These are phyloP conservation scores for Penicillium odoratum DNA, from an alignment of 495 filamentous ascomycete species.

Conservation along the genomic window DNA sequence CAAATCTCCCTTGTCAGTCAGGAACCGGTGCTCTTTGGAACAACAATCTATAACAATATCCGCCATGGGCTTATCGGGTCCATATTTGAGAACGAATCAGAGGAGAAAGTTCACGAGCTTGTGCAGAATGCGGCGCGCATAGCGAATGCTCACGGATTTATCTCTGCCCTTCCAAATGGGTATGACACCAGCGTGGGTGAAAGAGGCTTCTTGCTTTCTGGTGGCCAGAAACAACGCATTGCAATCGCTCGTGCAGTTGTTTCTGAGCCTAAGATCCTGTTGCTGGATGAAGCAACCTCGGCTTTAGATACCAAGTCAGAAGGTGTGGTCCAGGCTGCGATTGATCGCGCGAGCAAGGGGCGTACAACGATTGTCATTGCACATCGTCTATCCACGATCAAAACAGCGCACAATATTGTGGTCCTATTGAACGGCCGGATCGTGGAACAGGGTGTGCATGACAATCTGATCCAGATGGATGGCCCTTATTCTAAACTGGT, in stretches of 20 bases:
- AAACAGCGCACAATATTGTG: slow-evolving; percentile 30
- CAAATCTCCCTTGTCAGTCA: slow-evolving; percentile 72
- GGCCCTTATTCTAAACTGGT: slow-evolving; percentile 50
- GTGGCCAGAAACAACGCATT: slow-evolving; percentile 60
- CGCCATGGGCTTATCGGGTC: slow-evolving; percentile 71
- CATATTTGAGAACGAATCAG: slow-evolving; percentile 52
- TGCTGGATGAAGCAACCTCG: slow-evolving; percentile 57
- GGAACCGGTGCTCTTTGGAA: slow-evolving; percentile 58
- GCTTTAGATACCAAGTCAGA: slow-evolving; percentile 53
- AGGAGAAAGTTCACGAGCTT: slow-evolving; percentile 44
- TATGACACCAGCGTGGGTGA: slow-evolving; percentile 42
- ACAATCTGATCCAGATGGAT: slow-evolving; percentile 33
- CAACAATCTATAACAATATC: slow-evolving; percentile 79
- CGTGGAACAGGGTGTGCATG: slow-evolving; percentile 52
- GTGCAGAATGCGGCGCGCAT: slow-evolving; percentile 63
- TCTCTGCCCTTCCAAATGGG: slow-evolving; percentile 34
- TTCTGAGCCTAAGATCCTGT: slow-evolving; percentile 76
- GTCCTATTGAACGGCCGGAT: slow-evolving; percentile 55
- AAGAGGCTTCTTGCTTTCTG: slow-evolving; percentile 34
- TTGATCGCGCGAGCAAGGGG: slow-evolving; percentile 38
- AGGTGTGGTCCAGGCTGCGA: slow-evolving; percentile 47
- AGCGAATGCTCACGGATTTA: slow-evolving; percentile 50
- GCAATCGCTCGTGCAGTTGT: slow-evolving; percentile 74
- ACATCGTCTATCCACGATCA: slow-evolving; percentile 44
- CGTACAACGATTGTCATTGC: slow-evolving; percentile 52